phyloP scores from a whole-genome alignment of 768 basidiomycete genomes.

The Tylopilus felleus region DNA sequence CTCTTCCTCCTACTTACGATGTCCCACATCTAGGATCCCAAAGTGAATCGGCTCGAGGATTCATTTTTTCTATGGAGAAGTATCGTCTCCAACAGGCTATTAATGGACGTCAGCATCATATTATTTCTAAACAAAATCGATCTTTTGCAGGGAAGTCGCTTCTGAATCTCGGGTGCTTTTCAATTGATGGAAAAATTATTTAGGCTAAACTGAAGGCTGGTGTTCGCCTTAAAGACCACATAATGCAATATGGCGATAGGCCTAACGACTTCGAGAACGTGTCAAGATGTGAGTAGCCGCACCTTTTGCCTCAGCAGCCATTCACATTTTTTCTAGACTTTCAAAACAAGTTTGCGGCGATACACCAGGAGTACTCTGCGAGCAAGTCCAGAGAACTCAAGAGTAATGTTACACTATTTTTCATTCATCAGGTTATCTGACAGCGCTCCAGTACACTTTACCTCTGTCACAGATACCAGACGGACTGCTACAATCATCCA shows the following conservation, averaged over 20 bases:
- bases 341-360: slow-evolving; percentile 63
- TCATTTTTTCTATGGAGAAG: slow-evolving; percentile 72
- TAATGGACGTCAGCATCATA: slow-evolving; percentile 72
- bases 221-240: slow-evolving; percentile 64
- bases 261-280: slow-evolving; percentile 79
- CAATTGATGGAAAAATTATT: background rate
- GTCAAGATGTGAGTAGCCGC: slow-evolving; percentile 56
- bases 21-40: slow-evolving; percentile 49
- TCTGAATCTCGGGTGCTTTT: background rate
- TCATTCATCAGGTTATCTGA: slow-evolving; percentile 7
- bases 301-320: background rate
- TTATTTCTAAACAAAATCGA: slow-evolving; percentile 84
- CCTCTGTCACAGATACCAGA: slow-evolving; percentile 78
- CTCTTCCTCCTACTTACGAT: slow-evolving; percentile 3
- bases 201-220: slow-evolving; percentile 76
- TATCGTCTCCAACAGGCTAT: slow-evolving; percentile 69
- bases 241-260: slow-evolving; percentile 68
- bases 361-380: slow-evolving; percentile 65
- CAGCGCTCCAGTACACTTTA: slow-evolving; percentile 59
- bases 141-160: slow-evolving; percentile 54
- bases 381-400: slow-evolving; percentile 72
- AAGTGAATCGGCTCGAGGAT: slow-evolving; percentile 77
- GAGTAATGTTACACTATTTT: slow-evolving; percentile 43
- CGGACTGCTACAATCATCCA: slow-evolving; percentile 71
- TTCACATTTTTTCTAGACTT: slow-evolving; percentile 51